A percentile compares a stretch with the other conserved stretches of the same genome.
Conservation (phyloP, 2,329 filamentous ascomycete species). For the Didymellaceae sp. region DNA sequence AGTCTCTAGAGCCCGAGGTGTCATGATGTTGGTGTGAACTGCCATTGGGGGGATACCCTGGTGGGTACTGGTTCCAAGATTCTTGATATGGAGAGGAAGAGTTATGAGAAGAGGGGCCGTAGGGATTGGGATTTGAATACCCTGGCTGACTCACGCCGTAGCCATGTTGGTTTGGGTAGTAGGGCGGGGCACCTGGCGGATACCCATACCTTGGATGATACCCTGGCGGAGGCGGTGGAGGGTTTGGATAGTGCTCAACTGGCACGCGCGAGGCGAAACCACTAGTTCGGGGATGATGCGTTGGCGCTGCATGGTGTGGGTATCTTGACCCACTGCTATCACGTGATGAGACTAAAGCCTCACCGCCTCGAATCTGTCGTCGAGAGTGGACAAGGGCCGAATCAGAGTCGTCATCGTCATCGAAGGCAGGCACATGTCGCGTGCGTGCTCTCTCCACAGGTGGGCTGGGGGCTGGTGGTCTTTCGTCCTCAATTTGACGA, state of each 20-base stretch:
- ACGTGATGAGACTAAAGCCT: constrained; percentile 25
- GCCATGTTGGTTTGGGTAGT: constrained; percentile 43
- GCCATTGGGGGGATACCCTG: constrained; percentile 45
- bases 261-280: constrained; percentile 47
- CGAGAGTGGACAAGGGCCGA: constrained; percentile 39
- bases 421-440: constrained; percentile 41
- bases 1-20: constrained; percentile 46
- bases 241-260: constrained; percentile 53
- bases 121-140: constrained; percentile 41
- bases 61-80: constrained; percentile 44
- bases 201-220: constrained; percentile 48
- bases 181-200: constrained; percentile 42
- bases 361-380: constrained; percentile 37
- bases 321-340: constrained; percentile 23
- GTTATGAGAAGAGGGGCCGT: constrained; percentile 44
- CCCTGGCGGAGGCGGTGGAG: constrained; percentile 73
- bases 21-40: constrained; percentile 47
- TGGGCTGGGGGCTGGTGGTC: constrained; percentile 46
- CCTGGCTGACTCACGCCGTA: constrained; percentile 45
- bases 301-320: constrained; percentile 35
- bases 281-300: constrained; percentile 35
- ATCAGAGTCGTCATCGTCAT: constrained; percentile 44
- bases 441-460: constrained; percentile 39
- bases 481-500: constrained; percentile 36
- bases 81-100: constrained; percentile 48